phyloP scores from a whole-genome alignment of 2,329 filamentous ascomycete genomes.

The Zymoseptoria tritici region DNA sequence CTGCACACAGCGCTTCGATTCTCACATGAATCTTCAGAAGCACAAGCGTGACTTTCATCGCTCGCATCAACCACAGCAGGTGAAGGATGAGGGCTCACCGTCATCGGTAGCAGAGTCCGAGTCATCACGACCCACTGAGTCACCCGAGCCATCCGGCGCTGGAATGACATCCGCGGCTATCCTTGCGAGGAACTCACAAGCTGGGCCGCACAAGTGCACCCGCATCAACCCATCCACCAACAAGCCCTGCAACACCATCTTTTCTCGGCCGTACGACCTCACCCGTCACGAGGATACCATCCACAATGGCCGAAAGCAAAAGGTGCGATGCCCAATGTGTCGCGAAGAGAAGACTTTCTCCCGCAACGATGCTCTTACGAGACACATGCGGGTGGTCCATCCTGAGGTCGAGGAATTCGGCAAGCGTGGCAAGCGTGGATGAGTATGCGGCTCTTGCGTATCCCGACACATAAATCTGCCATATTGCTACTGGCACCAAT shows the following conservation, averaged over 20 bases:
- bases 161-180: conserved; percentile 49
- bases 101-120: conserved; percentile 31
- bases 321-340: conserved; percentile 86
- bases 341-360: conserved; percentile 97
- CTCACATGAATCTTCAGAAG: conserved; percentile 77
- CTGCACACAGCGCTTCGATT: conserved; percentile 81
- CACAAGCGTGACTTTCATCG: conserved; percentile 93
- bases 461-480: background rate
- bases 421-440: conserved; percentile 44
- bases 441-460: conserved; percentile 10
- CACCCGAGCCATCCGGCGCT: conserved; percentile 24
- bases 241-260: conserved; percentile 89
- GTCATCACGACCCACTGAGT: conserved; percentile 26
- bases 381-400: conserved; percentile 91
- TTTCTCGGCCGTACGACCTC: conserved; percentile 91
- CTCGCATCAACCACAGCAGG: conserved; percentile 48
- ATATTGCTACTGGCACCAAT: background rate
- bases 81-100: conserved; percentile 25
- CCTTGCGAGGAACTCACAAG: conserved; percentile 69
- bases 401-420: conserved; percentile 79
- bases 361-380: conserved; percentile 84
- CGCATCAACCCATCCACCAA: conserved; percentile 90
- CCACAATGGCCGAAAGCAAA: conserved; percentile 88
- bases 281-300: conserved; percentile 97
- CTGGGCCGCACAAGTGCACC: conserved; percentile 86